phyloP scores from a whole-genome alignment of 371 early-diverging fungal genomes.

The Dinochytrium kinnereticum region DNA sequence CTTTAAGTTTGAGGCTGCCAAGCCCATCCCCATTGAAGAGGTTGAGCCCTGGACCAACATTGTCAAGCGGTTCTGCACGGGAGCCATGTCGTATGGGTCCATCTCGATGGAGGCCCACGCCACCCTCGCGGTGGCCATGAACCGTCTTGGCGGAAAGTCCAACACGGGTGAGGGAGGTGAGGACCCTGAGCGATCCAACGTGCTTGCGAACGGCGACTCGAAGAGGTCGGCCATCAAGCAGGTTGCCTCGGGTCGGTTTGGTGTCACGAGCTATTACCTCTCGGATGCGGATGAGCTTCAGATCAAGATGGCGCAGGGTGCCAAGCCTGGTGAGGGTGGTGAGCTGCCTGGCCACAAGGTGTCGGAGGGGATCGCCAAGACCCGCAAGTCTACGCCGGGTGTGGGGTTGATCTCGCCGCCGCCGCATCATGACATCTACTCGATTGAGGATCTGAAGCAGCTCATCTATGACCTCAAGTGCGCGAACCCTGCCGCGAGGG shows the following conservation, averaged over 20 bases:
- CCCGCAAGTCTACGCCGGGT: conserved; percentile 94
- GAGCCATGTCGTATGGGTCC: conserved; percentile 99
- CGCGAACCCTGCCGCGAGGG: conserved; percentile 86
- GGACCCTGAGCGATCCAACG: conserved; percentile 80
- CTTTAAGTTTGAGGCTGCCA: conserved; percentile 73
- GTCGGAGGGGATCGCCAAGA: conserved; percentile 84
- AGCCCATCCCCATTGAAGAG: conserved; percentile 80
- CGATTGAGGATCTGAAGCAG: conserved; percentile 95
- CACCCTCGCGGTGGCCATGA: conserved; percentile 94
- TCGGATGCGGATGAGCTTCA: conserved; percentile 94
- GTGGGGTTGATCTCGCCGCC: conserved; percentile 96
- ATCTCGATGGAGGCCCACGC: conserved; percentile 94
- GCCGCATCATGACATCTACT: conserved; percentile 98
- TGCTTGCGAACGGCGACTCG: conserved; percentile 70
- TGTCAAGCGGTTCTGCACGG: conserved; percentile 95
- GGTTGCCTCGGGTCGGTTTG: conserved; percentile 96
- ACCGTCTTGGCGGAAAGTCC: conserved; percentile 91
- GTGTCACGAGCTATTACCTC: conserved; percentile 93
- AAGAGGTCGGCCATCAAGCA: conserved; percentile 96
- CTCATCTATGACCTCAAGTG: conserved; percentile 96
- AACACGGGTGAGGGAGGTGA: conserved; percentile 99
- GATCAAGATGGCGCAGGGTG: conserved; percentile 99
- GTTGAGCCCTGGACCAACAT: conserved; percentile 97
- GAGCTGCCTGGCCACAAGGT: conserved; percentile 84
- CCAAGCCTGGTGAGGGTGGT: conserved; percentile 95